Percentiles rank a stretch among this genome's conserved stretches.
Conservation (phyloP, 257 asterid species). For the Ilex asprella region DNA sequence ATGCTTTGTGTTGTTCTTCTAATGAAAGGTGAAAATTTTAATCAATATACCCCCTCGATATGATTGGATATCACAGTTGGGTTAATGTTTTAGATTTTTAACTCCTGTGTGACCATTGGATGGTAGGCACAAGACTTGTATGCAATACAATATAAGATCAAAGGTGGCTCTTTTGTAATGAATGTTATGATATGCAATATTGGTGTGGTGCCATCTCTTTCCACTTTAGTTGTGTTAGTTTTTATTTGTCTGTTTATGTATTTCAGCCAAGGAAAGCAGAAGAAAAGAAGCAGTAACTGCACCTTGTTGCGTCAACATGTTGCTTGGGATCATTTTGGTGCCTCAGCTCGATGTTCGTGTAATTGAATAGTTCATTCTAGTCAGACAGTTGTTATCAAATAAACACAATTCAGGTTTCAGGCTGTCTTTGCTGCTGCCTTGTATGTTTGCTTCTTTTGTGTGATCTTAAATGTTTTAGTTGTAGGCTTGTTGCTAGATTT, state of each 20-base stretch:
- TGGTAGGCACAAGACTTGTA: neutral
- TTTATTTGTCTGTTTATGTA: neutral
- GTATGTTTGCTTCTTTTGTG: no score
- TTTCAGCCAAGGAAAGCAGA: conserved; percentile 72
- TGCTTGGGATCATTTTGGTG: neutral
- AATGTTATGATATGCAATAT: neutral
- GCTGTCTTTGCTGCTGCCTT: no score
- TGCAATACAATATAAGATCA: neutral
- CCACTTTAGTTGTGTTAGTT: neutral
- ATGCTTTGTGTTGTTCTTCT: no score
- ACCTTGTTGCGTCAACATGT: no score
- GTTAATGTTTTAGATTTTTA: neutral
- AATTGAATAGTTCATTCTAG: no score
- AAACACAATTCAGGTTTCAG: no score
- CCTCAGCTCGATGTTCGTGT: neutral
- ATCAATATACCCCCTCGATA: neutral
- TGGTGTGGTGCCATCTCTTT: neutral
- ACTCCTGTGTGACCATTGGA: neutral
- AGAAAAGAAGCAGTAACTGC: conserved; percentile 37
- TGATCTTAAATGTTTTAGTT: no score
- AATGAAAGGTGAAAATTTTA: neutral
- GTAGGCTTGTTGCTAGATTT: no score
- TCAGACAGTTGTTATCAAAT: no score
- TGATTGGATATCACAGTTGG: neutral
- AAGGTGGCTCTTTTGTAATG: neutral